Evolutionary conservation across 2,329 filamentous ascomycete species (phyloP), one percentile per base, ranked within the genome.

Genomic region (Fusarium keratoplasticum): DNA sequence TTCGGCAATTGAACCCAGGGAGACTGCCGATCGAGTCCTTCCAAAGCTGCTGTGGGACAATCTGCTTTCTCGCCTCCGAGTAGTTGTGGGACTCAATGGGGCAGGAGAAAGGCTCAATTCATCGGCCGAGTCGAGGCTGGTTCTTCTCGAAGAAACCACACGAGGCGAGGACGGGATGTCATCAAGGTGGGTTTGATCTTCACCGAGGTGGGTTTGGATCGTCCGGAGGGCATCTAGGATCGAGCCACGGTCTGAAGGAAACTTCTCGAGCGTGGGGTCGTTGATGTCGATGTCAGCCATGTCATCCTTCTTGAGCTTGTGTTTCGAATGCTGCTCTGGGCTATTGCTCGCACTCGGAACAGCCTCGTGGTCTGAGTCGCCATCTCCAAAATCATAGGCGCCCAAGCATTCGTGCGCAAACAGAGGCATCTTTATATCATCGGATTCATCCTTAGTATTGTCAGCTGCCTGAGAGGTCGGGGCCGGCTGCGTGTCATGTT

Each of bases 391-490:
- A 33, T 82, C 80, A 64, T 84, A 83, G n/a, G 83, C 81, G 11
- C 85, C 86, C 36, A 84, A 80, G 38, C 82, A 82, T 72, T 88
- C 87, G 65, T 88, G 86, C 5, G 86, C 81, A 70, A 88, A 87
- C 6, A 87, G 79, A 1, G 86, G 85, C 1, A 82, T 81, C 58
- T 79, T 78, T 35, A 78, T 58, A 10, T 76, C 72, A 27, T 77
- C 63, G 36, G 67, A 59, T 18, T 71, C 69, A 16, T 73, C 71
- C 35, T 71, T 72, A 20, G 8, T 25, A 44, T 66, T 66, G 16
- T 72, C 71, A 27, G 42, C 36, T 58, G 69, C 68, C 31, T 33
- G 40, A 36, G 58, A 52, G 25, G n/a, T 31, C 29, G 55, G 61
- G 27, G n/a, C 35, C 18, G 59, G 42, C 54, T 69, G 60, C 22